Evolutionary conservation across 768 basidiomycete species (phyloP), one percentile per base, ranked within the genome.

Genomic region (Amanita subjunquillea): DNA sequence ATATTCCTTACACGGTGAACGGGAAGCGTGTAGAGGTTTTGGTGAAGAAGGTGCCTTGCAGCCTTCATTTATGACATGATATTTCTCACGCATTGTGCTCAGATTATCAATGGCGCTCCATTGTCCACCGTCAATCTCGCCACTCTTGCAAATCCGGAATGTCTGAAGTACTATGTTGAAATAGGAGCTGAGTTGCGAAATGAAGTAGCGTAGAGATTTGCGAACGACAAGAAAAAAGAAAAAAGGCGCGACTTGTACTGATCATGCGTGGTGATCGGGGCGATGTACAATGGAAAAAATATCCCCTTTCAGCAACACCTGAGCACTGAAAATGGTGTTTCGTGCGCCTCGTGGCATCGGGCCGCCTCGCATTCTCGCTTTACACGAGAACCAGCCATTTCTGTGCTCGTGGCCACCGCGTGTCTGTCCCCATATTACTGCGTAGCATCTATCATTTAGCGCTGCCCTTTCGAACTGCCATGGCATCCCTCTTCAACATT

Each of bases 91-190:
- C 50, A 20, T n/a, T 2, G 47, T 51, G 36, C 48, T 49, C 60
- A 86, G 85, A 82, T 91, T 58, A 80, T 91, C 67, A 88, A 89
- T 63, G 88, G 89, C 8, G 80, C 85, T 2, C 72, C 79, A n/a
- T 57, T 85, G 47, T 73, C 76, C 36, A 78, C 69, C 54, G 79
- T 89, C 43, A 90, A 90, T 62, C 78, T 76, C 15, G 74, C 85
- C 32, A 90, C 87, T 13, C 63, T 91, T 56, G 70, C 77, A 32
- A 90, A 91, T 64, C 83, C 88, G 15, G 80, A 79, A 57, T 87
- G 84, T 65, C 72, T 90, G 45, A 68, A 62, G 5, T 78, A 77
- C 57, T 90, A 84, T 67, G 76, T 62, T 40, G 66, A 71, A n/a
- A 64, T 81, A 47, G 83, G 85, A 44, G 48, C 63, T 86, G 63